A percentile compares a stretch with the other conserved stretches of the same genome.
phyloP scores from a whole-genome alignment of 2,329 filamentous ascomycete species.

The Paecilomyces niveus region DNA sequence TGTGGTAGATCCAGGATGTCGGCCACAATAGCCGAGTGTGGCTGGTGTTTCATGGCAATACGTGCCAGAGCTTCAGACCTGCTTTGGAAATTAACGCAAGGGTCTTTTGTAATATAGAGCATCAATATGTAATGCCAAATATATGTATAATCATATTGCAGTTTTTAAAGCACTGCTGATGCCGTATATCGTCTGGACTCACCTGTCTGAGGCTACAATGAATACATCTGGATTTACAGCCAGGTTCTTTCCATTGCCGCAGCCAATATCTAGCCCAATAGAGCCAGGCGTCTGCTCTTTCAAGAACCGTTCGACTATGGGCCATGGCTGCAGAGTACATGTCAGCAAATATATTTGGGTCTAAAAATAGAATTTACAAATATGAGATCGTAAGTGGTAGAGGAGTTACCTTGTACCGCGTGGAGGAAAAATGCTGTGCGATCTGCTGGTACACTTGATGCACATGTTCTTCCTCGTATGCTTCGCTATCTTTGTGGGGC shows the following conservation, averaged over 20 bases:
- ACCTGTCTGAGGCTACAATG: slow-evolving; percentile 81
- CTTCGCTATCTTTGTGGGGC: slow-evolving; percentile 11
- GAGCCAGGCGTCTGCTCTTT: slow-evolving; percentile 58
- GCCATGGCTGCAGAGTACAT: slow-evolving; percentile 63
- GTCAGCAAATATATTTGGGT: background rate
- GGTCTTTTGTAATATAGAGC: slow-evolving; percentile 6
- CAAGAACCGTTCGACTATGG: slow-evolving; percentile 77
- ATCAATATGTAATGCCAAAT: slow-evolving; percentile 8
- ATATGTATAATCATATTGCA: slow-evolving; percentile 1
- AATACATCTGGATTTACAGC: slow-evolving; percentile 69
- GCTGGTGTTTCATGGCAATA: slow-evolving; percentile 52
- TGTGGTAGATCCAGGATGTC: slow-evolving; percentile 82
- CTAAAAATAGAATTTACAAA: slow-evolving; percentile 1
- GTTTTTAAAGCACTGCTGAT: background rate
- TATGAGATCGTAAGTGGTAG: slow-evolving; percentile 1
- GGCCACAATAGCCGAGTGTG: slow-evolving; percentile 66
- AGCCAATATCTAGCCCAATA: slow-evolving; percentile 84
- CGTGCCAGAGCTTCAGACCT: slow-evolving; percentile 53
- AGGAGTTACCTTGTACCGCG: slow-evolving; percentile 53
- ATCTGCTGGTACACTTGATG: slow-evolving; percentile 73
- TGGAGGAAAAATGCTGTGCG: slow-evolving; percentile 43
- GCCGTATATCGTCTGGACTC: slow-evolving; percentile 24
- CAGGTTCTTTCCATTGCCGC: slow-evolving; percentile 95
- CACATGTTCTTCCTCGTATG: slow-evolving; percentile 80
- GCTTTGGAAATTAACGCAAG: background rate